A percentile compares a stretch with the other conserved stretches of the same genome.
Conservation (phyloP, 2,329 filamentous ascomycete species). For the Microcera coccophila region DNA sequence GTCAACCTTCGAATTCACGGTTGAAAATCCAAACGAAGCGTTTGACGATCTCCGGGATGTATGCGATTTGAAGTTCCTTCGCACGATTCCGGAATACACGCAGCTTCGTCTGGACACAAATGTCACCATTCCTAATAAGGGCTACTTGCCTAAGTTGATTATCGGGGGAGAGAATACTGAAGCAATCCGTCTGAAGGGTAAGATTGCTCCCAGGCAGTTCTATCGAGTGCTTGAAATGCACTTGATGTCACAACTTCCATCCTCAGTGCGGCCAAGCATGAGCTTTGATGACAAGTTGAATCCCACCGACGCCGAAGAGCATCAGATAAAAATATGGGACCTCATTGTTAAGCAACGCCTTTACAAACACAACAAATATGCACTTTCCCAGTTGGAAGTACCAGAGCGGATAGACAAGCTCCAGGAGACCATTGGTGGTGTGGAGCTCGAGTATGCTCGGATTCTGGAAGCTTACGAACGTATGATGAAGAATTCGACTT, state of each 20-base stretch:
- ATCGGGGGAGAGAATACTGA: slow-evolving; percentile 56
- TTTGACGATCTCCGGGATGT: slow-evolving; percentile 78
- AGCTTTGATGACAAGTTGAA: slow-evolving; percentile 38
- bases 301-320: slow-evolving; percentile 53
- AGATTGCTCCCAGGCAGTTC: slow-evolving; percentile 76
- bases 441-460: slow-evolving; percentile 70
- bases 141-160: slow-evolving; percentile 48
- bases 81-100: slow-evolving; percentile 54
- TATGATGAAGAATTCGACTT: slow-evolving; percentile 26
- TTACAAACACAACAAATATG: slow-evolving; percentile 69
- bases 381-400: slow-evolving; percentile 64
- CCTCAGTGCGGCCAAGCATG: slow-evolving; percentile 52
- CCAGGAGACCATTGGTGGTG: slow-evolving; percentile 62
- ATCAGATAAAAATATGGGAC: slow-evolving; percentile 67
- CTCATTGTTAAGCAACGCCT: slow-evolving; percentile 73
- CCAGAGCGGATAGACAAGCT: slow-evolving; percentile 68
- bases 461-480: slow-evolving; percentile 51
- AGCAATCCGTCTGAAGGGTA: slow-evolving; percentile 55
- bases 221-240: slow-evolving; percentile 72
- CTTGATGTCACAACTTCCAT: slow-evolving; percentile 57
- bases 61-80: slow-evolving; percentile 65
- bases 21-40: slow-evolving; percentile 88
- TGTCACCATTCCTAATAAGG: slow-evolving; percentile 47
- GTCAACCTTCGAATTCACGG: slow-evolving; percentile 76
- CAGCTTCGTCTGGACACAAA: slow-evolving; percentile 52